A percentile compares a stretch with the other conserved stretches of the same genome.
Conservation (phyloP, 2,329 filamentous ascomycete genomes). For the Colletotrichum graminicola region DNA sequence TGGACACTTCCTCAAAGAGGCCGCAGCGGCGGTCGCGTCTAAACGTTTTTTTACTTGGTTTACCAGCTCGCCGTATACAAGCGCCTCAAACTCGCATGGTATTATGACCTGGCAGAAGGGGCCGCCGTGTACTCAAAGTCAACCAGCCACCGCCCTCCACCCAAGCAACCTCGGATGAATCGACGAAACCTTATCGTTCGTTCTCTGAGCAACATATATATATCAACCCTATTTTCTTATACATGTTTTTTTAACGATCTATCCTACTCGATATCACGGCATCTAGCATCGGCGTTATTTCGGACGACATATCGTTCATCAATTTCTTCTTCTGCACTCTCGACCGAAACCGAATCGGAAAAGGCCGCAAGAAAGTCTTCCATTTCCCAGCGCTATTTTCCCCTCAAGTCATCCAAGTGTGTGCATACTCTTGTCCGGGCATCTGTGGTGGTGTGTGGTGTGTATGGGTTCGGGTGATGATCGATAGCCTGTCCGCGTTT, state of each 20-base stretch:
- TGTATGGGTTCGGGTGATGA: background rate
- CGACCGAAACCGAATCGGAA: conserved; percentile 10
- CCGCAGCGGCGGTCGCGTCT: conserved; percentile 45
- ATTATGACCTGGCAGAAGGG: conserved; percentile 20
- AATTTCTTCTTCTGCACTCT: conserved; percentile 15
- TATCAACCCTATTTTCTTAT: conserved; percentile 23
- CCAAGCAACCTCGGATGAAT: conserved; percentile 30
- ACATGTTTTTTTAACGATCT: conserved; percentile 36
- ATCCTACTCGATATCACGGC: conserved; percentile 38
- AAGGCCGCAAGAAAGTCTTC: background rate
- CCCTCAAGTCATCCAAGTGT: conserved; percentile 21
- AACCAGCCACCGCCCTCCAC: background rate
- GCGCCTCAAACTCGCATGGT: conserved; percentile 24
- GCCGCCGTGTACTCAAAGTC: conserved; percentile 6
- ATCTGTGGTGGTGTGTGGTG: conserved; percentile 2
- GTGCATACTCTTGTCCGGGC: conserved; percentile 9
- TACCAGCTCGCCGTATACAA: conserved; percentile 6
- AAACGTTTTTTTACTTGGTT: conserved; percentile 4
- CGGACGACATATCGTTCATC: conserved; percentile 26
- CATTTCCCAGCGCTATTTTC: background rate
- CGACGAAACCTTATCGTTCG: conserved; percentile 27
- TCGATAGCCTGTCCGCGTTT: conserved; percentile 28
- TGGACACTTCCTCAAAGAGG: conserved; percentile 76
- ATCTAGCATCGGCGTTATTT: conserved; percentile 43
- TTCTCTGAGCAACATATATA: conserved; percentile 37